Evolutionary conservation across 2,329 filamentous ascomycete genomes (phyloP), one percentile per base, ranked within the genome.

Genomic region (Penicillium hesseltinei): DNA sequence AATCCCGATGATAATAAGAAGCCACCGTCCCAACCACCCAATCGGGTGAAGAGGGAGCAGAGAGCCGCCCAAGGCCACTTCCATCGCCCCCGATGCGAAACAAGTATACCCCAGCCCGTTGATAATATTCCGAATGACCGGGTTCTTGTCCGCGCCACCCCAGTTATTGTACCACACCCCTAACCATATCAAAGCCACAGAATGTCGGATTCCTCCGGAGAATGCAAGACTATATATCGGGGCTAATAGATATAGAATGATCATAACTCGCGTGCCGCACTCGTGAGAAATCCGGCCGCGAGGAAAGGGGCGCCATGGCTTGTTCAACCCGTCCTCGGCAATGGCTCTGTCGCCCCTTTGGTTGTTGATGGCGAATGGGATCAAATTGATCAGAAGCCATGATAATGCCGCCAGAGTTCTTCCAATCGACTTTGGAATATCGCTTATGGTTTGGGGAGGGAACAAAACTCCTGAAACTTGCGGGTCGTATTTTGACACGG

Each of bases 321-420:
- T 79, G 68, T 80, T 80, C 50, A 75, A 51, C 0, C 43, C 33
- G 61, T 79, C 77, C 56, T 80, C 78, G 0, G 59, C 45, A 9
- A 76, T 61, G 3, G 75, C 67, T 3, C 60, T 62, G 2, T 68
- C 60, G 2, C 63, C 60, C 2, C 75, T 69, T 54, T 79, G 77
- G 60, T 79, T 79, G 35, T 70, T 69, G 19, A 77, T 66, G 48
- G 67, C 68, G 58, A 74, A 75, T 31, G 73, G 62, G 23, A 75
- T 57, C 3, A 71, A 64, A 35, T 70, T 72, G 6, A 63, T 55
- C 58, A 68, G 70, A 29, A 54, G 60, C 39, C 58, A 68, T 27
- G 44, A 62, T 51, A 49, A n/a, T 21, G 5, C 27, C 1, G 19
- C 19, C 4, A 42, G 4, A 19, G 7, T 27, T 42, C 38, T 40